A percentile compares a stretch with the other conserved stretches of the same genome.
Evolutionary conservation across 192 early-diverging fungal genomes (phyloP).

Genomic region (Coemansia javaensis): DNA sequence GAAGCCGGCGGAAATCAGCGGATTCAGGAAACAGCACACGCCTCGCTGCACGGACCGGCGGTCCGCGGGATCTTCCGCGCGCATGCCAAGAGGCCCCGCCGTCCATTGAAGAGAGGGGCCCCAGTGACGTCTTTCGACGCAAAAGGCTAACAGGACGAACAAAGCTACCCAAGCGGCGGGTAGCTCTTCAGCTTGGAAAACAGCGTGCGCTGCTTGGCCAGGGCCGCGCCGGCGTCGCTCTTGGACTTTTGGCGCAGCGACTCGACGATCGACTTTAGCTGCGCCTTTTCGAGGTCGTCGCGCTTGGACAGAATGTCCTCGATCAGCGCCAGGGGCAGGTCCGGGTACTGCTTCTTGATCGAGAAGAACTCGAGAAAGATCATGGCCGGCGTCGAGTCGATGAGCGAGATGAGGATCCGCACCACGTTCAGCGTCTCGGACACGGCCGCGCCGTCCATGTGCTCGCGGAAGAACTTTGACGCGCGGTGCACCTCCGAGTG

Average conservation of each 20-base stretch:
- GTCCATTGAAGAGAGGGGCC: conserved; percentile 3
- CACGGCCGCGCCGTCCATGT: conserved; percentile 68
- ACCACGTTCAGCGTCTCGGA: conserved; percentile 77
- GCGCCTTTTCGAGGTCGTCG: conserved; percentile 86
- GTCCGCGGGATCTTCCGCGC: no score
- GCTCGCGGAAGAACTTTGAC: conserved; percentile 74
- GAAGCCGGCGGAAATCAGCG: no score
- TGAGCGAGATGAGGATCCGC: conserved; percentile 71
- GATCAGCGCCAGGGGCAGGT: conserved; percentile 86
- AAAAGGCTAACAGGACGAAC: no score
- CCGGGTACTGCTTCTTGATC: conserved; percentile 85
- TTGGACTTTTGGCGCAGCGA: conserved; percentile 54
- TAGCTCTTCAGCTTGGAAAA: conserved; percentile 45
- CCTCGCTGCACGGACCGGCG: no score
- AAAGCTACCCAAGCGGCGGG: conserved; percentile 34
- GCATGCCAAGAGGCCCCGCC: no score
- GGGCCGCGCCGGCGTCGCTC: conserved; percentile 40
- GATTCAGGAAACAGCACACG: no score
- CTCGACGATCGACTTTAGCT: conserved; percentile 85
- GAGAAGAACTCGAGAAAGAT: conserved; percentile 90
- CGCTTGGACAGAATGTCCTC: conserved; percentile 83
- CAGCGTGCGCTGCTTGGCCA: conserved; percentile 45
- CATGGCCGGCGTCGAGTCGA: conserved; percentile 76
- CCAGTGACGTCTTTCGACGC: no score
- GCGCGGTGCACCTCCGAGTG: conserved; percentile 65